Percentiles rank a stretch among this genome's conserved stretches.
These are phyloP conservation scores for Neopestalotiopsis clavispora DNA, from an alignment of 2,329 filamentous ascomycete genomes.

Conservation along the genomic window DNA sequence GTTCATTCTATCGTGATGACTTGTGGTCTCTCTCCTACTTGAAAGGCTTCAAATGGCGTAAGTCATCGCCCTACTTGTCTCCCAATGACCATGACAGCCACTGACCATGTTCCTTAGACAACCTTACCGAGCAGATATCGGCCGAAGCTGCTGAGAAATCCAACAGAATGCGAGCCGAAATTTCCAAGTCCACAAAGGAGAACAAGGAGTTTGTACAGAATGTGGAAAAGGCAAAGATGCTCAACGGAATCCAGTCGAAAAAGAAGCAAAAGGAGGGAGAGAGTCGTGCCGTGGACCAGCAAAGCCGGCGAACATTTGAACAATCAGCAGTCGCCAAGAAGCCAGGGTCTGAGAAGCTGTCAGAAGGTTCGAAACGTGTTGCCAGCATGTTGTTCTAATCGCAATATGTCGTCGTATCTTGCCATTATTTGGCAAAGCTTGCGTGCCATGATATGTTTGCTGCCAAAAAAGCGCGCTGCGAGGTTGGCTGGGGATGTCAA, in stretches of 20 bases:
- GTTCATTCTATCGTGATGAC: slow-evolving; percentile 82
- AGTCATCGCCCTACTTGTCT: slow-evolving; percentile 17
- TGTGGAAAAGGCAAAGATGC: slow-evolving; percentile 79
- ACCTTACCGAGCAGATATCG: slow-evolving; percentile 77
- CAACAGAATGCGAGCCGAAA: slow-evolving; percentile 78
- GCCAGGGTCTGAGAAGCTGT: slow-evolving; percentile 27
- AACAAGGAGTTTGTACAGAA: slow-evolving; percentile 83
- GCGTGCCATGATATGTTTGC: background rate
- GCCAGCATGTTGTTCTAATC: slow-evolving; percentile 34
- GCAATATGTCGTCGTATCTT: background rate
- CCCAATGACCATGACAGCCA: slow-evolving; percentile 25
- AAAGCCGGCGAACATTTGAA: slow-evolving; percentile 32
- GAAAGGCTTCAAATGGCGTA: slow-evolving; percentile 80
- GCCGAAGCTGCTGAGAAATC: slow-evolving; percentile 81
- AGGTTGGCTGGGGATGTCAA: background rate
- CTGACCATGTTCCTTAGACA: slow-evolving; percentile 33
- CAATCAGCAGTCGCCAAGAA: slow-evolving; percentile 35
- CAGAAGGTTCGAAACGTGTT: slow-evolving; percentile 35
- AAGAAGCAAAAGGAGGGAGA: slow-evolving; percentile 40
- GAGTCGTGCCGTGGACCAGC: slow-evolving; percentile 18
- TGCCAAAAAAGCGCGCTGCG: background rate
- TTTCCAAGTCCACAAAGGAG: slow-evolving; percentile 75
- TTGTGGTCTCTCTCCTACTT: slow-evolving; percentile 86
- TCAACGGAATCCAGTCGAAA: slow-evolving; percentile 73
- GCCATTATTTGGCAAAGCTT: background rate